phyloP scores from a whole-genome alignment of 192 early-diverging fungal species.

The Powellomyces hirtus region DNA sequence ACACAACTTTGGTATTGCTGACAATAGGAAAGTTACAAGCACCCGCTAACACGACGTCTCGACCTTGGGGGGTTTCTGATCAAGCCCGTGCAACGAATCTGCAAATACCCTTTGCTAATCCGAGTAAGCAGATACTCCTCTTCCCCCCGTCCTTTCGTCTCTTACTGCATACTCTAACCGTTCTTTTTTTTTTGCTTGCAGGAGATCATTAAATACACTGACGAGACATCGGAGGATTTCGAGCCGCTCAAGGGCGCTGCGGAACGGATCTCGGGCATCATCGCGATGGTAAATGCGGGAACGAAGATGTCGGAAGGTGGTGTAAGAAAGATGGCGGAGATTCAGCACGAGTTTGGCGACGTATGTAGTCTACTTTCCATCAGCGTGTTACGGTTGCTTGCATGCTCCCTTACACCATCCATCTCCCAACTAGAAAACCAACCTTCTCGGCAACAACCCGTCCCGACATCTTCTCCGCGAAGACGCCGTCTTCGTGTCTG shows the following conservation, averaged over 20 bases:
- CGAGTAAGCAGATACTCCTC: no score
- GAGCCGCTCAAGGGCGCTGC: slow-evolving; percentile 32
- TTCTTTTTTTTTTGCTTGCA: slow-evolving; percentile 14
- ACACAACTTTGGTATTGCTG: neutral
- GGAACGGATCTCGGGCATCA: slow-evolving; percentile 46
- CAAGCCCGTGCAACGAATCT: slow-evolving; percentile 98
- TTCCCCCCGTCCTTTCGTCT: no score
- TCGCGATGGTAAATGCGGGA: slow-evolving; percentile 49
- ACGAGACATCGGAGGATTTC: slow-evolving; percentile 36
- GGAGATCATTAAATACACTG: slow-evolving; percentile 55
- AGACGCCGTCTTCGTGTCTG: slow-evolving; percentile 38
- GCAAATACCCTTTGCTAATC: slow-evolving; percentile 94
- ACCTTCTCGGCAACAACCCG: slow-evolving; percentile 43
- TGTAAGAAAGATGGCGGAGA: slow-evolving; percentile 41
- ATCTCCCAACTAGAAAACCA: slow-evolving; percentile 37
- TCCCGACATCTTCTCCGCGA: slow-evolving; percentile 50
- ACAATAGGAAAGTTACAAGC: slow-evolving; percentile 40
- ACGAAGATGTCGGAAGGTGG: slow-evolving; percentile 36
- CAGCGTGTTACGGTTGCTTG: neutral
- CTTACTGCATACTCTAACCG: no score
- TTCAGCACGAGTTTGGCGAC: slow-evolving; percentile 48
- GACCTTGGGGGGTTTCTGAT: slow-evolving; percentile 69
- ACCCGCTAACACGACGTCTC: slow-evolving; percentile 37
- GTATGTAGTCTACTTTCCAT: slow-evolving; percentile 24
- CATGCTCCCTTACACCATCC: no score